These are phyloP conservation scores for Lepidopterella palustris DNA, from an alignment of 495 filamentous ascomycete species.

Conservation along the genomic window DNA sequence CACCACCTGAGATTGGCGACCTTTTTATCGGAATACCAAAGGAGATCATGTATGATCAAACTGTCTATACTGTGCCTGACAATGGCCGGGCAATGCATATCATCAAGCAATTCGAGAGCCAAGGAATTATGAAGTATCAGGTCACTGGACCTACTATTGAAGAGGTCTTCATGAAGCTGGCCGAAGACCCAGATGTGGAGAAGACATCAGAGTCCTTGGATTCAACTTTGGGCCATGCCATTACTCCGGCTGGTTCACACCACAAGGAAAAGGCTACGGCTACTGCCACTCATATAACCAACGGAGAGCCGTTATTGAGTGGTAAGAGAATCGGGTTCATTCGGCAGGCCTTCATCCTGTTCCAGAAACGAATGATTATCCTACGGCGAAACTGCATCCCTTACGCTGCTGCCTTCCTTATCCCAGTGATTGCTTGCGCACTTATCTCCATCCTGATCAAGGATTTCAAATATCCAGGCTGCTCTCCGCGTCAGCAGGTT, in stretches of 20 bases:
- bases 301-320: constrained; percentile 6
- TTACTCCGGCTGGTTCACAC: background rate
- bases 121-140: constrained; percentile 60
- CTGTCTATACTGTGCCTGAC: constrained; percentile 55
- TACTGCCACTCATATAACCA: background rate
- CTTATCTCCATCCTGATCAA: constrained; percentile 63
- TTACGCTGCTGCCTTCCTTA: constrained; percentile 59
- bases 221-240: background rate
- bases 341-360: constrained; percentile 63
- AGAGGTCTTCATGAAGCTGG: constrained; percentile 78
- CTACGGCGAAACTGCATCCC: constrained; percentile 68
- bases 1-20: constrained; percentile 47
- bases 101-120: constrained; percentile 57
- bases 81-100: constrained; percentile 58
- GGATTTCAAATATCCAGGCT: constrained; percentile 48
- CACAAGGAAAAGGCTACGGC: constrained; percentile 2
- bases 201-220: background rate
- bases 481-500: constrained; percentile 45
- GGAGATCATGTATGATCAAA: constrained; percentile 60
- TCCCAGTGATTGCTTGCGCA: constrained; percentile 68
- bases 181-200: constrained; percentile 47
- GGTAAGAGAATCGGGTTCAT: constrained; percentile 57
- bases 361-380: constrained; percentile 69
- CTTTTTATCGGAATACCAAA: constrained; percentile 42
- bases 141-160: constrained; percentile 81